These are phyloP conservation scores for Dryas integrifolia DNA, from an alignment of 331 rosid genomes.

Conservation along the genomic window DNA sequence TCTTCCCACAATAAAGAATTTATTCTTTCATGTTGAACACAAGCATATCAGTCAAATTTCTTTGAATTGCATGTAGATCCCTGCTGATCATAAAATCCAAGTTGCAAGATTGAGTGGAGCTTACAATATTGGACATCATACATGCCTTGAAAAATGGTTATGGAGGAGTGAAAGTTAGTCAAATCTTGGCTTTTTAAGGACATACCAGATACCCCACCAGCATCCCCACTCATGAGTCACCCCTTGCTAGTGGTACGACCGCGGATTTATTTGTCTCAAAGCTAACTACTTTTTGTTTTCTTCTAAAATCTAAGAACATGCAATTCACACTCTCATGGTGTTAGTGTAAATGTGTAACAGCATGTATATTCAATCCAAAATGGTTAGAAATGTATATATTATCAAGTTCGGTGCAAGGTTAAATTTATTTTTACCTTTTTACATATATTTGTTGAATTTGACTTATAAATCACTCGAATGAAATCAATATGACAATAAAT, in stretches of 20 bases:
- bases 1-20: not conserved
- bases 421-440: too few relatives aligned
- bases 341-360: too few relatives aligned
- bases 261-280: conserved; percentile 10
- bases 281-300: too few relatives aligned
- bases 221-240: conserved; percentile 15
- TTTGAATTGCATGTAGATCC: not conserved
- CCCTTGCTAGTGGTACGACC: conserved; percentile 30
- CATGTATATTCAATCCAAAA: too few relatives aligned
- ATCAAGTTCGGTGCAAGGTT: too few relatives aligned
- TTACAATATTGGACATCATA: conserved; percentile 7
- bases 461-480: too few relatives aligned
- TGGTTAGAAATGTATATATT: too few relatives aligned
- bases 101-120: conserved; percentile 25
- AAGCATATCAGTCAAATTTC: conserved; percentile 16
- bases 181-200: conserved; percentile 26
- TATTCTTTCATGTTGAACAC: not conserved
- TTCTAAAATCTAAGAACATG: too few relatives aligned
- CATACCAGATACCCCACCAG: conserved; percentile 46
- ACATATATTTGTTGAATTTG: too few relatives aligned
- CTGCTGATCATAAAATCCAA: conserved; percentile 27
- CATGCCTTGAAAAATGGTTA: conserved; percentile 13
- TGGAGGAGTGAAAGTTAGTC: conserved; percentile 30
- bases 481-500: too few relatives aligned
- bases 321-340: too few relatives aligned